Conservation (phyloP, 2,329 filamentous ascomycete species). For the Hawksworthiomyces lignivorus region DNA sequence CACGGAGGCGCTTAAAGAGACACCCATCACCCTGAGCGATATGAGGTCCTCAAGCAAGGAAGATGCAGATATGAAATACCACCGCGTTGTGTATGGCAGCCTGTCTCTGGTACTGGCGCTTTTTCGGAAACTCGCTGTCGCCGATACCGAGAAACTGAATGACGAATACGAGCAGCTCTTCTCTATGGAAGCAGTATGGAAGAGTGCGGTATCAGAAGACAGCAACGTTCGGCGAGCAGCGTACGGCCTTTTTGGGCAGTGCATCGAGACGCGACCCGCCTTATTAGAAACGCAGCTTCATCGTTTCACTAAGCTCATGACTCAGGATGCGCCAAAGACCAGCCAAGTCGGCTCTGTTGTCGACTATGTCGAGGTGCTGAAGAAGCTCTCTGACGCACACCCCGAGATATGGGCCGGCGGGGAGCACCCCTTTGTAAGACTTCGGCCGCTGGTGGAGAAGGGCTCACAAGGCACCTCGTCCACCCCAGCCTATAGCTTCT, state of each 20-base stretch:
- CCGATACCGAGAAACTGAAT: conserved; percentile 52
- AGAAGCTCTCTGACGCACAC: conserved; percentile 54
- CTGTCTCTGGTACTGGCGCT: conserved; percentile 48
- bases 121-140: conserved; percentile 37
- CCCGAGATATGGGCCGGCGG: conserved; percentile 67
- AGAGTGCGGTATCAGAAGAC: conserved; percentile 56
- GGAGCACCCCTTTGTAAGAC: conserved; percentile 44
- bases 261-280: conserved; percentile 38
- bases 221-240: conserved; percentile 41
- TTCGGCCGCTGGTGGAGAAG: conserved; percentile 68
- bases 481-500: conserved; percentile 50
- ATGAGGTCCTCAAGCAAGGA: conserved; percentile 76
- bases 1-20: conserved; percentile 72
- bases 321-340: conserved; percentile 65
- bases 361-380: conserved; percentile 61
- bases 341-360: conserved; percentile 67
- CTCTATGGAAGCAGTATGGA: conserved; percentile 58
- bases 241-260: conserved; percentile 42
- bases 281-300: conserved; percentile 42
- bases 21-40: conserved; percentile 75
- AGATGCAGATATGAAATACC: conserved; percentile 80
- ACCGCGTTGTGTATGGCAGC: conserved; percentile 57
- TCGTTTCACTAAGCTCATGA: conserved; percentile 49
- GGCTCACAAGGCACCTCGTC: conserved; percentile 68
- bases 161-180: conserved; percentile 60